Evolutionary conservation across 306 rosid species (phyloP), one percentile per base, ranked within the genome.

Genomic region (Glycine tomentella): DNA sequence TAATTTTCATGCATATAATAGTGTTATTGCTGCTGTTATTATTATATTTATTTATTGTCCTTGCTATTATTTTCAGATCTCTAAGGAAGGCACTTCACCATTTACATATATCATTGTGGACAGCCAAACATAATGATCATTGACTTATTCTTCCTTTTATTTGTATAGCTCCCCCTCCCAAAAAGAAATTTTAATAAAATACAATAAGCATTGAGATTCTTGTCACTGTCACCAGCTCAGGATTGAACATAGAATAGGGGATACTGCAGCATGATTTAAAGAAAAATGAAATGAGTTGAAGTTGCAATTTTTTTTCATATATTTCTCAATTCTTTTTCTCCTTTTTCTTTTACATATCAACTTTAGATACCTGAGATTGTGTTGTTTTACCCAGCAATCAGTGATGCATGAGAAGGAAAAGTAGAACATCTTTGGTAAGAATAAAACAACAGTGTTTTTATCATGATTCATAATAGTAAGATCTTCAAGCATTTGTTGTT

Each of bases 51-150:
- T 33, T 78, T 76, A 62, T 78, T 9, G 36, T 61, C 2, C 8
- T 75, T 20, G 44, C 50, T 80, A 38, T 73, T 69, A 46, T 77
- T 80, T 82, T 31, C 90, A 94, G 95, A 91, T 94, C 51, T 78
- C 95, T 42, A 17, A 88, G 71, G 94, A 76, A 34, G 98, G 97
- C 7, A 88, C 80, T 84, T 90, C 98, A 80, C 94, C 98, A 5
- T 90, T 94, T 85, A 77, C 95, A 59, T 94, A 92, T 74, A 31
- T 94, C 71, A 92, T 94, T 87, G 97, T 94, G 34, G 97, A 94
- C 88, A 87, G 72, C 11, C 86, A 92, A 85, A 92, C 76, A 95
- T 94, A 84, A 89, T 87, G 53, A n/a, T 67, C 81, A 44, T 78
- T 42, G 14, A 38, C 71, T 66, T 64, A 25, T 3, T 61, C 15